These are phyloP conservation scores for Tetrahymena thermophila DNA, from an alignment of 73 alveolate species.

Conservation along the genomic window DNA sequence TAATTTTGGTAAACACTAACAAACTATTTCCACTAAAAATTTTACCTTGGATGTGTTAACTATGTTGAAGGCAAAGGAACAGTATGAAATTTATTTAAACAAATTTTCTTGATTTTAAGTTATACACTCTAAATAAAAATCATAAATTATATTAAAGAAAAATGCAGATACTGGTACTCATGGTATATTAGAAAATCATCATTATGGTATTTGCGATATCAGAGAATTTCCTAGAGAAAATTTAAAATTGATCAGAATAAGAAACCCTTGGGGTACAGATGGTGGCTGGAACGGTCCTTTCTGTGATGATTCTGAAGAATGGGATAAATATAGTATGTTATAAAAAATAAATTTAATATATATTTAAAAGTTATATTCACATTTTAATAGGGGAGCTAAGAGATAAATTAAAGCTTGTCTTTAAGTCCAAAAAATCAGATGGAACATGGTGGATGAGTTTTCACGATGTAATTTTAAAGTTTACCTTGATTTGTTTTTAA, in stretches of 20 bases:
- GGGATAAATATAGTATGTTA: constrained; percentile 92
- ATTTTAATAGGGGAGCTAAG: constrained; percentile 66
- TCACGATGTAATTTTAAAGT: not conserved
- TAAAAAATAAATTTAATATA: not conserved
- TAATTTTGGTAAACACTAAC: constrained; percentile 84
- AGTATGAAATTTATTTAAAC: not conserved
- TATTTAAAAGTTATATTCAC: not conserved
- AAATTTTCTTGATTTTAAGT: not conserved
- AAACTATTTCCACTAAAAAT: constrained; percentile 71
- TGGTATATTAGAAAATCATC: constrained; percentile 90
- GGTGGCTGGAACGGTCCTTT: constrained; percentile 98
- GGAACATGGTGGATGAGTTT: constrained; percentile 99
- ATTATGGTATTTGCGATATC: constrained; percentile 91
- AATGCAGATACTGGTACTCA: constrained; percentile 94
- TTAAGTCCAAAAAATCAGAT: constrained; percentile 74
- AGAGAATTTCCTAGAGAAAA: constrained; percentile 80
- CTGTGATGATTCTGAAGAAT: constrained; percentile 98
- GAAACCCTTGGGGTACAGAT: constrained; percentile 97
- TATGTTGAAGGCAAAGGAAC: constrained; percentile 91
- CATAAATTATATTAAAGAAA: constrained; percentile 17
- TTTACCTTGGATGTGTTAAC: constrained; percentile 92
- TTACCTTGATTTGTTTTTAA: too few species aligned
- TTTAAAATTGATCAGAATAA: constrained; percentile 81
- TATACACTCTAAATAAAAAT: not conserved
- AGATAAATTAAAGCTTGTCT: constrained; percentile 88